Base-by-base conservation (phyloP, 768 basidiomycete species). In the Psilocybe azurescens region DNA sequence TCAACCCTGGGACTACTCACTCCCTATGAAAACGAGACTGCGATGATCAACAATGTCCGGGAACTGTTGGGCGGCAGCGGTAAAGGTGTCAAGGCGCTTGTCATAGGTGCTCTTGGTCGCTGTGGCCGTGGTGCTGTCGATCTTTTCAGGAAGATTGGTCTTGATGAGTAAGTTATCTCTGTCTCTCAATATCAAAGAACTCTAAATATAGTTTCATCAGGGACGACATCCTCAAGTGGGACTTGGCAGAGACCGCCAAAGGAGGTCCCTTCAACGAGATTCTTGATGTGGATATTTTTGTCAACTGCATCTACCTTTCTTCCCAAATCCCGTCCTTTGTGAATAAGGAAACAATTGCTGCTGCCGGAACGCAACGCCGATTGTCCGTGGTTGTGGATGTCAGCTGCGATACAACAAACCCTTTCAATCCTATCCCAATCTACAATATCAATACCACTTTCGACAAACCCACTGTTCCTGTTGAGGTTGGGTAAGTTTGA, bases 231-330 rank as follows among this genome's bases (percentile, higher is more conserved):
- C 29, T 94, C 78, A 96, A 98, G 83, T 99, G 97, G 97, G 97
- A 99, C 75, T 79, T 99, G 82, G 91, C 83, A 2, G 97, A 99
- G 80, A 99, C 97, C 6, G 91, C 90, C 69, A 96, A 95, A 79
- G 96, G 96, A 32, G 97, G 97, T 2, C 97, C 97, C 0, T 99
- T 98, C 81, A 76, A 85, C 50, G 97, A 99, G 79, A 94, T 99
- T 62, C 85, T 99, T 30, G 94, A 94, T 65, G 97, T 95, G 65
- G 97, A 99, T 78, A 88, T 99, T 69, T 98, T 99, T 71, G 88
- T 99, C 83, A 99, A 99, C 81, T 99, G 97, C 84, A 99, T 99
- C 75, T 99, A 99, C 76, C 89, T 99, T 54, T 89, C 87, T n/a
- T 86, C 89, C 16, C 74, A 81, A 62, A 95, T 97, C 58, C 94